Conservation (phyloP, 257 asterid species). For the Nicotiana obtusifolia region DNA sequence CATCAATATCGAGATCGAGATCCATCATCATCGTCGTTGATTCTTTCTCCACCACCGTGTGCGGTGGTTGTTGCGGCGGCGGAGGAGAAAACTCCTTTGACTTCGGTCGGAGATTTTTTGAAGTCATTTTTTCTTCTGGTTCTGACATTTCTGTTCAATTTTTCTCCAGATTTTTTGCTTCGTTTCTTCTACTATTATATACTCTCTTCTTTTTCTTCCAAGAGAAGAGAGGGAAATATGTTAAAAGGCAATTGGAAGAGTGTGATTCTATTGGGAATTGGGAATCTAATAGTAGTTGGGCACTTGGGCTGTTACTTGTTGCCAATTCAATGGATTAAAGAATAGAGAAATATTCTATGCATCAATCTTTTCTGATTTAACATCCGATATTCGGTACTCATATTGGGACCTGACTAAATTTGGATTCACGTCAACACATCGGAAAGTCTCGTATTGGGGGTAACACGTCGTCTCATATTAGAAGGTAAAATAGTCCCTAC, state of each 20-base stretch:
- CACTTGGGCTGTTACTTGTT: not conserved
- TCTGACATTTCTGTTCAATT: not conserved
- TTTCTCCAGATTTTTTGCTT: not conserved
- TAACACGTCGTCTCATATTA: too few species aligned
- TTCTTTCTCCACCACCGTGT: not conserved
- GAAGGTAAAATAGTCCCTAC: too few species aligned
- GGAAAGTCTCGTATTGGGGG: too few species aligned
- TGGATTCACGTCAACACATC: too few species aligned
- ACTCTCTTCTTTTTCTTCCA: not conserved
- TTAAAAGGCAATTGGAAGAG: not conserved
- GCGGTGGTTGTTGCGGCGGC: not conserved
- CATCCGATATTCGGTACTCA: too few species aligned
- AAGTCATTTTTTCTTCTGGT: not conserved
- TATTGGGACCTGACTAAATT: accelerated
- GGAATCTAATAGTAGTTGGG: not conserved
- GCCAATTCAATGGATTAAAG: not conserved
- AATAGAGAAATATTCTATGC: not conserved
- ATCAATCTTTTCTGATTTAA: not conserved
- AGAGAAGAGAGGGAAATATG: not conserved
- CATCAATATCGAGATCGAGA: not conserved
- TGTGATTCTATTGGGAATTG: not conserved
- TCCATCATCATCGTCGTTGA: not conserved
- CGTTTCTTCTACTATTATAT: not conserved
- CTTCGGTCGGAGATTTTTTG: not conserved
- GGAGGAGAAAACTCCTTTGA: not conserved